Evolutionary conservation across 176 grass and related monocot species (phyloP), one percentile per base, ranked within the genome.

Genomic region (Elymus sibiricus): DNA sequence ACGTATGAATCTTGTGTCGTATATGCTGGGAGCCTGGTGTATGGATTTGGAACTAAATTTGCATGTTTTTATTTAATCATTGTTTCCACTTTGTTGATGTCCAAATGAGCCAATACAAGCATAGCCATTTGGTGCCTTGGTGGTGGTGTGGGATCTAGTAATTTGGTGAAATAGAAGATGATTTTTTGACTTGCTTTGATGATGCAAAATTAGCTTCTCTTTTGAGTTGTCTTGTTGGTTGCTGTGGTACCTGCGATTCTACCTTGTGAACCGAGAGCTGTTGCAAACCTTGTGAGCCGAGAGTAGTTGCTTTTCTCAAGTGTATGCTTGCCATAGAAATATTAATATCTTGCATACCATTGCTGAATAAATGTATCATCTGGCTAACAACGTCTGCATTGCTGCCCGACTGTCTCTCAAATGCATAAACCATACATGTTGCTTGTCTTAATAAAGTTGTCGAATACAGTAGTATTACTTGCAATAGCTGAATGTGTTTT

Each of bases 1-100:
- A 62, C 21, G 49, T 78, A 73, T 75, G 58, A 80, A 15, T 37
- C 25, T 79, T 89, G 43, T 79, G 46, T 29, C 29, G 11, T 79
- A 25, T 68, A n/a, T 78, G 31, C 6, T 78, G 62, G 43, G 26
- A 32, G 11, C 29, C 6, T 19, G 42, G 19, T 51, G 39, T 76
- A 35, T 65, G 72, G 28, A 26, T 64, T 38, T 72, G 4, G 9
- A 34, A 53, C 64, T 37, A 16, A 65, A 38, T 2, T 85, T 77
- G 2, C 15, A 14, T 11, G 67, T 6, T 25, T 19, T 76, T 15
- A 25, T 21, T 77, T 16, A 15, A 7, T 27, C n/a, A 64, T n/a
- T 34, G 9, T 77, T 53, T 34, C 43, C 16, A 55, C n/a, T 64
- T 77, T 4, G 64, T 21, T 3, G 43, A 68, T 68, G 62, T 6